A percentile compares a stretch with the other conserved stretches of the same genome.
Conservation (phyloP, 768 basidiomycete genomes). For the Tylopilus rubrobrunneus region DNA sequence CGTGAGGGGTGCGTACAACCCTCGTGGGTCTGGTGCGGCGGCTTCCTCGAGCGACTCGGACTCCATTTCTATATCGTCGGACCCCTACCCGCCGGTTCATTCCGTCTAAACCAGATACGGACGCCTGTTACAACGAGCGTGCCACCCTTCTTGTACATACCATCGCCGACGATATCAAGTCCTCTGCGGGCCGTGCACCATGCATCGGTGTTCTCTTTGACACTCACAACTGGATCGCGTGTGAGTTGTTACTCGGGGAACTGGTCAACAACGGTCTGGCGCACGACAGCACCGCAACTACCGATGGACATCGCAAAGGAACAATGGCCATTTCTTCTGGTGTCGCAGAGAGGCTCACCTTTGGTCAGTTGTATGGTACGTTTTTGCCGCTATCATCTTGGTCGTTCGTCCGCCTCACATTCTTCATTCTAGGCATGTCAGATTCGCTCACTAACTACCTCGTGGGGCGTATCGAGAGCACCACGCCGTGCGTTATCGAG, state of each 20-base stretch:
- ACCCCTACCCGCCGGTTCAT: conserved; percentile 66
- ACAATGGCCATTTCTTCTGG: conserved; percentile 45
- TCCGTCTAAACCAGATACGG: conserved; percentile 64
- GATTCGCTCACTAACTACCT: background rate
- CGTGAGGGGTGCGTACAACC: too few species aligned
- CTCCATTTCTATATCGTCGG: conserved; percentile 50
- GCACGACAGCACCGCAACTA: conserved; percentile 17
- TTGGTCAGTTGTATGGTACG: conserved; percentile 84
- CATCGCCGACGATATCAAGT: conserved; percentile 49
- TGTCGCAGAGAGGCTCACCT: conserved; percentile 60
- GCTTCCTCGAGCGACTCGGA: background rate
- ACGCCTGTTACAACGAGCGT: conserved; percentile 66
- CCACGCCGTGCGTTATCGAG: too few species aligned
- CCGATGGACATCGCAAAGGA: conserved; percentile 18
- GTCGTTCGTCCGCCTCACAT: background rate
- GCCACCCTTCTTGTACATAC: conserved; percentile 51
- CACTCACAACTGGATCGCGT: conserved; percentile 80
- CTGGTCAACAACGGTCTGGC: conserved; percentile 53
- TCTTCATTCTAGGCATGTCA: conserved; percentile 63
- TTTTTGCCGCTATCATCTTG: background rate
- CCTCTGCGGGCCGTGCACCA: conserved; percentile 10
- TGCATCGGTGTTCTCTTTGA: conserved; percentile 72
- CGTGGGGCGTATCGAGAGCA: background rate
- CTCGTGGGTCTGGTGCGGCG: too few species aligned
- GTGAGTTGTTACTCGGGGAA: conserved; percentile 54